Evolutionary conservation across 208 protist genomes (phyloP), one percentile per base, ranked within the genome.

Genomic region (Angomonas ambiguus): DNA sequence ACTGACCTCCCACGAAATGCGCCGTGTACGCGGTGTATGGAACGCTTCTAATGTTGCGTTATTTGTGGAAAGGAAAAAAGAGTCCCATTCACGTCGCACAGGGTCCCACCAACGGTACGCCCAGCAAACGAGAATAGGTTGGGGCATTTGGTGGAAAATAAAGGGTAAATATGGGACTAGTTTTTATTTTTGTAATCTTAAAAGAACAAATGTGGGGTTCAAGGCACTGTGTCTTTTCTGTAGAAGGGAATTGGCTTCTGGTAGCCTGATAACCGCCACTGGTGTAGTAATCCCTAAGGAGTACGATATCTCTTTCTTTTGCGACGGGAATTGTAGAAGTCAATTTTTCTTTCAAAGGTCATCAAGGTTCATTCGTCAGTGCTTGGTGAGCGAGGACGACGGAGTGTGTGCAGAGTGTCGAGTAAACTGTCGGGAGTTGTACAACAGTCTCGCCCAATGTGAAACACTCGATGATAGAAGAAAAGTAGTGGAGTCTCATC

Each of bases 341-440:
- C 22, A 51, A 0, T 94, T 87, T 67, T 92, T 81, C 64, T 76
- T 89, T 22, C 68, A 70, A 65, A 82, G 83, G 6, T 94, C 88
- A 10, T 65, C 76, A 28, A 65, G 74, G 28, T 71, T 78, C 2
- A 71, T 90, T 45, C 80, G 88, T 34, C 76, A 83, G 32, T 77
- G 63, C 62, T 74, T 94, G 13, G 67, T 53, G 18, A 69, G 63
- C 34, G 77, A 77, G 0, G 88, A 94, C 38, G 63, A 71, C 34
- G 83, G 88, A 51, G 74, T 87, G 34, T 94, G 88, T 41, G 62
- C 77, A 0, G 31, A 67, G 51, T 94, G 88, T 66, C 78, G 86
- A 91, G 88, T 66, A 75, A 86, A 30, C 11, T 55, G 35, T 41
- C 35, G 5, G 5, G 35, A 41, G 22, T 67, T 94, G 24, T 83